Conservation (phyloP, 73 alveolate species). For the Paramecium pentaurelia region DNA sequence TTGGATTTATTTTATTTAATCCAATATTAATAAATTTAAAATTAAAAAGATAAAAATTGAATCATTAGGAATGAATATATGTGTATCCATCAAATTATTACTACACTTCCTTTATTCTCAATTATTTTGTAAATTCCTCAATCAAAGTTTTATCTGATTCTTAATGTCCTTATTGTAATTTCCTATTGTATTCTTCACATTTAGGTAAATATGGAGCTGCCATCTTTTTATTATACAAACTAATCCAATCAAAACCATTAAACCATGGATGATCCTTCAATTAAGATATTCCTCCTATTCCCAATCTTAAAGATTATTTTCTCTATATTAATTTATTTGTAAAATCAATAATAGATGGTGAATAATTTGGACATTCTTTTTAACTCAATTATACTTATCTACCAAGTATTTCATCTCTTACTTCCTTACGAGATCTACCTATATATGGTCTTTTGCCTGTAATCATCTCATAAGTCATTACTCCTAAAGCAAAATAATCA, state of each 20-base stretch:
- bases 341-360: slow-evolving; percentile 55
- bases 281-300: slow-evolving; percentile 57
- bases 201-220: slow-evolving; percentile 64
- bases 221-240: slow-evolving; percentile 42
- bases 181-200: slow-evolving; percentile 62
- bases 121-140: not conserved
- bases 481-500: slow-evolving; percentile 80
- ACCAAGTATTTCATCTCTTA: slow-evolving; percentile 69
- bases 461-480: slow-evolving; percentile 72
- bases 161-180: not conserved
- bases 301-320: slow-evolving; percentile 62
- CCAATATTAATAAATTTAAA: not conserved
- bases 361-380: not conserved
- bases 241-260: slow-evolving; percentile 62
- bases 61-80: not conserved
- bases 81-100: not conserved
- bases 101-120: not conserved
- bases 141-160: not conserved
- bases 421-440: slow-evolving; percentile 81
- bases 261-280: slow-evolving; percentile 70
- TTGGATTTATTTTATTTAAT: not conserved
- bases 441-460: slow-evolving; percentile 78
- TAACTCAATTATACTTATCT: slow-evolving; percentile 59
- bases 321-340: slow-evolving; percentile 66
- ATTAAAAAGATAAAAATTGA: not conserved